Base-by-base conservation (phyloP, 73 alveolate species). In the Diophrys appendiculata region DNA sequence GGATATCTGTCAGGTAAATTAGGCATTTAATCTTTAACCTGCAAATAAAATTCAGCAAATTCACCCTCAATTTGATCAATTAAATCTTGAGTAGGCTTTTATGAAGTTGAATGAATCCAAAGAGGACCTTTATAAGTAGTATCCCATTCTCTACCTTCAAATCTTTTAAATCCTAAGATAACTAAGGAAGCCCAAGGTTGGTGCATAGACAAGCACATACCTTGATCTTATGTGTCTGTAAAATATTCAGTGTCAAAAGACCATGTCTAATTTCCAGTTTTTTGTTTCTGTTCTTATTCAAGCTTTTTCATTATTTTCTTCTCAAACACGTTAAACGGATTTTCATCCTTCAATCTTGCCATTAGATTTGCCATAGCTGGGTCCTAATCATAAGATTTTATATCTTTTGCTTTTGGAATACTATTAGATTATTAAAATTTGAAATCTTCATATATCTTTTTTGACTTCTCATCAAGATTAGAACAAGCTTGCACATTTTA, bases 71-170 rank as follows among this genome's bases (percentile, higher is more conserved):
- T 72, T 5, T 65, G 73, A 31, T 83, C 89, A 18, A 91, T 91
- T 13, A 52, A 72, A 54, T 82, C 91, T 76, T 79, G 68, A 0
- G 85, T 72, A 0, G 97, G 97, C 33, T 79, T 76, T 68, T 81
- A 69, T 23, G 95, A 79, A 0, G 96, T 88, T 28, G 98, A 93
- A 52, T 93, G 97, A 32, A 93, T 91, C 90, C 94, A 91, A n/a
- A 91, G 83, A 2, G 95, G 95, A 13, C 97, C 97, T 78, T 90
- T 76, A 72, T 35, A 87, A 28, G 88, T 94, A 29, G 92, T 60
- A 25, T 90, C 64, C 97, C 97, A 91, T 34, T 78, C 87, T 76
- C 97, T 82, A 0, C 97, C 94, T 76, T 91, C 94, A 54, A 73
- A 70, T 53, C 96, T 81, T 74, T 90, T 90, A 89, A 90, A 81